Base-by-base conservation (phyloP, 305 asterid genomes). In the Vinca major region DNA sequence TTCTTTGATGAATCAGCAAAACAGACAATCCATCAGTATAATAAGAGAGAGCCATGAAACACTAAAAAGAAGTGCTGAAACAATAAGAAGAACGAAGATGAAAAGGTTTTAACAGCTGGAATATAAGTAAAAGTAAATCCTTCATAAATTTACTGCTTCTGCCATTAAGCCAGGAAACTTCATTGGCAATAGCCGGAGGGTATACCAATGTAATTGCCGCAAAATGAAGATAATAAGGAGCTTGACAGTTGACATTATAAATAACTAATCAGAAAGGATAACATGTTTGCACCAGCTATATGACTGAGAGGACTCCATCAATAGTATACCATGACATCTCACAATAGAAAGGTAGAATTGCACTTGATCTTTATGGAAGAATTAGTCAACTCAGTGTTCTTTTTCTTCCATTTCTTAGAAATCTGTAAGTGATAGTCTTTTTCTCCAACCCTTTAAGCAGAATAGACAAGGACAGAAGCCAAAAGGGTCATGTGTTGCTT, bases 201-300 rank as follows among this genome's bases (percentile, higher is more conserved):
- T 26, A 0, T 26, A 26, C 33, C 33, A 26, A 26, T 26, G 33
- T 26, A 26, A 26, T 26, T 26, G 33, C 40, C 39, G 48, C 12
- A 37, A 11, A 45, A 68, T 45, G 41, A 57, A 43, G 36, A 47
- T 33, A 6, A 44, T 44, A 69, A 69, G 52, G 20, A 68, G 44
- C n/a, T 55, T 26, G 33, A 26, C 33, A 26, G 33, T 26, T 26
- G 10, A 36, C 43, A 53, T 2, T n/a, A 45, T 58, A 26, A 4
- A 68, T 33, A 44, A 26, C 33, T 26, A 26, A 26, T 26, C 0
- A 4, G n/a, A 56, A 57, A 16, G 36, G 53, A 7, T 40, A 12
- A 20, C 58, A 10, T 56, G 44, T 13, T 26, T 45, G 39, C 33
- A 40, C 0, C 41, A 26, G 33, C 2, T 6, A 36, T 17, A 19